Evolutionary conservation across 441 rosid genomes (phyloP).

Genomic region (Gossypium laxum): DNA sequence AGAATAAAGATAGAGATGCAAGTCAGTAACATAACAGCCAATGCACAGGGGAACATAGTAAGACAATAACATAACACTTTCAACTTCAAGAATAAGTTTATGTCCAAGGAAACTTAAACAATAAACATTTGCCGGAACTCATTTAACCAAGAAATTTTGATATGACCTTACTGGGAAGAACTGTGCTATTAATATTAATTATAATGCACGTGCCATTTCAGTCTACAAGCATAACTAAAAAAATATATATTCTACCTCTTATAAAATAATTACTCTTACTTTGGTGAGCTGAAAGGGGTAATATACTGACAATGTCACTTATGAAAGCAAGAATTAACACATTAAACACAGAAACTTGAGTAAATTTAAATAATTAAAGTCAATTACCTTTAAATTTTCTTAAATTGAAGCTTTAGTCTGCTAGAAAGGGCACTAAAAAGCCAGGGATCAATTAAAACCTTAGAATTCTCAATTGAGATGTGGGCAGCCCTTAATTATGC

Average conservation of each 20-base stretch:
- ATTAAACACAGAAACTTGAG: neutral
- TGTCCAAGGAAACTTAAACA: neutral
- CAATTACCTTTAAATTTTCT: neutral
- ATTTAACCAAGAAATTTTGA: neutral
- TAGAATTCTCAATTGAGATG: conserved; percentile 7
- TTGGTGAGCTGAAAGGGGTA: neutral
- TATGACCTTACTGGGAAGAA: neutral
- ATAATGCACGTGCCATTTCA: neutral
- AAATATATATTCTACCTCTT: neutral
- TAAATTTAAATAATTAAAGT: neutral
- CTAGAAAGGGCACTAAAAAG: neutral
- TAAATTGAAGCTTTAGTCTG: neutral
- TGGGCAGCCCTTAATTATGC: neutral
- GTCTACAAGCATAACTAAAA: neutral
- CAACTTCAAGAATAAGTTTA: neutral
- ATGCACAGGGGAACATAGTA: neutral
- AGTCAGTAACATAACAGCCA: neutral
- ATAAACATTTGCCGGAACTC: neutral
- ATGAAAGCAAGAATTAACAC: neutral
- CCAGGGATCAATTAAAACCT: neutral
- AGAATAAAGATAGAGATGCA: neutral
- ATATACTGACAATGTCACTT: neutral
- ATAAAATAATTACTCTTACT: neutral
- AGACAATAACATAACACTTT: neutral
- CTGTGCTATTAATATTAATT: neutral